Base-by-base conservation (phyloP, 2,329 filamentous ascomycete genomes). In the Cyclaneusma minus region DNA sequence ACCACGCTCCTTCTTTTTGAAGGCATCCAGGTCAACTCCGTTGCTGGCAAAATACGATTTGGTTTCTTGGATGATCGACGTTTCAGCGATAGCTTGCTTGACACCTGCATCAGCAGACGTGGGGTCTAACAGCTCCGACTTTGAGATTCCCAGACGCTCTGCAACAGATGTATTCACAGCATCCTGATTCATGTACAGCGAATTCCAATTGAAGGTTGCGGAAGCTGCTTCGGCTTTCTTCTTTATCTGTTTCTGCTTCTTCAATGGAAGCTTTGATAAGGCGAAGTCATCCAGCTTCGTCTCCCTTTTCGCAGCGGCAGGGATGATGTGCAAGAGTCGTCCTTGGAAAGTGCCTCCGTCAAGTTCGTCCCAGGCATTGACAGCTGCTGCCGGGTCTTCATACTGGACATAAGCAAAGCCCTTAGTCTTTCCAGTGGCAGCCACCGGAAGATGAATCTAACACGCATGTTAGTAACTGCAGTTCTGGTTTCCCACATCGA, bases 141-240 rank as follows among this genome's bases (percentile, higher is more conserved):
- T 98, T 29, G 79, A 77, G 30, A 98, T 69, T 24, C 87, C 85
- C 30, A 98, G 63, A 28, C 85, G 77, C 45, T 76, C 71, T 24
- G 89, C 83, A 34, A 93, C 71, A 5, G 85, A 91, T 25, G 81
- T 73, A 54, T 94, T 85, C 27, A 98, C 84, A 26, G 89, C 82
- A 57, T 98, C 85, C 55, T 83, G 79, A 52, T 79, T 94, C 80
- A 98, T 91, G 52, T 89, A 98, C n/a, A 98, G 61, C n/a, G 85
- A 87, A 58, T 98, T 98, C 89, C 89, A 98, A 49, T 87, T 93
- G 56, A 95, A 95, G 2, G 68, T 72, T 25, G 67, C 71, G 16
- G 74, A 76, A 6, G 79, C 65, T 13, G 85, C 81, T 42, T 87
- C 77, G 25, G 75, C 66, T 54, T 81, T 91, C 43, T 79, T 80